Evolutionary conservation across 2,329 filamentous ascomycete genomes (phyloP).

Genomic region (Chrysosporium queenslandicum): DNA sequence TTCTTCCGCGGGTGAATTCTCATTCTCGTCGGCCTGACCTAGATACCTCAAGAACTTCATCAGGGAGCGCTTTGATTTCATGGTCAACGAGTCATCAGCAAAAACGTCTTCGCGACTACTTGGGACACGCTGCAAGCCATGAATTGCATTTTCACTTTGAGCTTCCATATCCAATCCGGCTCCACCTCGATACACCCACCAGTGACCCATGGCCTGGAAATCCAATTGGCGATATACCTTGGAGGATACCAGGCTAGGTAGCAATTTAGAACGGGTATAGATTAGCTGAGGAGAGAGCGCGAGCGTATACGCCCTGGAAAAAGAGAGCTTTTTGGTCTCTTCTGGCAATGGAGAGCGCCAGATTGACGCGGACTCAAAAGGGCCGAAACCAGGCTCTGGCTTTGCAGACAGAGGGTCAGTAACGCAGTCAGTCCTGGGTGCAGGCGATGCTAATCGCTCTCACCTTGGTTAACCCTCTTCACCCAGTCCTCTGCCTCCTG

Average conservation of each 20-base stretch:
- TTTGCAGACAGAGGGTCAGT: slow-evolving; percentile 21
- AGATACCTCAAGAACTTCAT: slow-evolving; percentile 95
- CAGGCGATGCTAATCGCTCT: slow-evolving; percentile 12
- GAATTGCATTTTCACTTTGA: slow-evolving; percentile 19
- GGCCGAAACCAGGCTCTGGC: slow-evolving; percentile 27
- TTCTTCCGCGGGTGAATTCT: slow-evolving; percentile 40
- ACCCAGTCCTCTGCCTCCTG: slow-evolving; percentile 72
- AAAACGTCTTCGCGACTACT: slow-evolving; percentile 90
- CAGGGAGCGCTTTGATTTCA: slow-evolving; percentile 70
- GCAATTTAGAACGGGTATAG: slow-evolving; percentile 67
- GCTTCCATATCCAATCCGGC: slow-evolving; percentile 10
- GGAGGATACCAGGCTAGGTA: slow-evolving; percentile 77
- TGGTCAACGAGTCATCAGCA: slow-evolving; percentile 61
- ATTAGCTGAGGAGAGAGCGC: slow-evolving; percentile 78
- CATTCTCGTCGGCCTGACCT: slow-evolving; percentile 51
- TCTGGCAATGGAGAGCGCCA: slow-evolving; percentile 19
- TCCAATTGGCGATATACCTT: slow-evolving; percentile 81
- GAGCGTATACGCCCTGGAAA: slow-evolving; percentile 68
- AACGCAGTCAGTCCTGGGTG: slow-evolving; percentile 6
- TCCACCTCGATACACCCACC: slow-evolving; percentile 57
- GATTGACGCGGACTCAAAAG: slow-evolving; percentile 34
- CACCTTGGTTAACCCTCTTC: slow-evolving; percentile 36
- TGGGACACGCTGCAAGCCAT: slow-evolving; percentile 59
- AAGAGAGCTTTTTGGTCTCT: slow-evolving; percentile 22
- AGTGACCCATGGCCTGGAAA: slow-evolving; percentile 85